A percentile compares a stretch with the other conserved stretches of the same genome.
phyloP scores from a whole-genome alignment of 164 flowering plant species.

The Magnolia officinalis region DNA sequence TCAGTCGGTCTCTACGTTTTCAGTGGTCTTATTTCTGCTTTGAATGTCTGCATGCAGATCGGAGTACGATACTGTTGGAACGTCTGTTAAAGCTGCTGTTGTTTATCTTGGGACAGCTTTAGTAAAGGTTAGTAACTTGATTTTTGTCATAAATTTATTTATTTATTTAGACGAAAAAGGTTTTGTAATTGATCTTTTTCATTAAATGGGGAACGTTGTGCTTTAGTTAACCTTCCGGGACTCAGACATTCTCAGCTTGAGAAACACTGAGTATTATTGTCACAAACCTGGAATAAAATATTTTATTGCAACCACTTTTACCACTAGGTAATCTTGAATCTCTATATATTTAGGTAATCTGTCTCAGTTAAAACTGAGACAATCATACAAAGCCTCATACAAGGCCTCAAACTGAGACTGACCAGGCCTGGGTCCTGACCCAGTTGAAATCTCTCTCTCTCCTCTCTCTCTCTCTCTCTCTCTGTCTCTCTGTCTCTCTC shows the following conservation, averaged over 20 bases:
- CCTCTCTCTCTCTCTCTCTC: no score
- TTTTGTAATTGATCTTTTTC: background rate
- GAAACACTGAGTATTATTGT: background rate
- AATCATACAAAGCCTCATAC: no score
- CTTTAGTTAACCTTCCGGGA: background rate
- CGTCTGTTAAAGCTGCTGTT: constrained; percentile 78
- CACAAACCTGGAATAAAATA: no score
- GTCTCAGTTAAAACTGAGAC: no score
- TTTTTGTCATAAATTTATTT: background rate
- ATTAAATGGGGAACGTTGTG: background rate
- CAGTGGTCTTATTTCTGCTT: background rate
- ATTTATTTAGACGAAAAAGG: background rate
- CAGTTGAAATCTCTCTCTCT: no score
- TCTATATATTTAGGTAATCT: no score
- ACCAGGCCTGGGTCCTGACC: no score
- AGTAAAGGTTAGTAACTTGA: constrained; percentile 56
- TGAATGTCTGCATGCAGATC: constrained; percentile 51
- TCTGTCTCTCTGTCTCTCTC: no score
- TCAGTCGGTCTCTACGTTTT: no score
- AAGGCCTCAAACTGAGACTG: no score
- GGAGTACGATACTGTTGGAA: constrained; percentile 93
- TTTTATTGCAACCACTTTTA: no score
- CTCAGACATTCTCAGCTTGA: background rate
- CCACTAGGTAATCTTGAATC: no score
- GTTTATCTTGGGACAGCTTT: constrained; percentile 89